phyloP scores from a whole-genome alignment of 768 basidiomycete genomes.

The Leccinum uliginosum region DNA sequence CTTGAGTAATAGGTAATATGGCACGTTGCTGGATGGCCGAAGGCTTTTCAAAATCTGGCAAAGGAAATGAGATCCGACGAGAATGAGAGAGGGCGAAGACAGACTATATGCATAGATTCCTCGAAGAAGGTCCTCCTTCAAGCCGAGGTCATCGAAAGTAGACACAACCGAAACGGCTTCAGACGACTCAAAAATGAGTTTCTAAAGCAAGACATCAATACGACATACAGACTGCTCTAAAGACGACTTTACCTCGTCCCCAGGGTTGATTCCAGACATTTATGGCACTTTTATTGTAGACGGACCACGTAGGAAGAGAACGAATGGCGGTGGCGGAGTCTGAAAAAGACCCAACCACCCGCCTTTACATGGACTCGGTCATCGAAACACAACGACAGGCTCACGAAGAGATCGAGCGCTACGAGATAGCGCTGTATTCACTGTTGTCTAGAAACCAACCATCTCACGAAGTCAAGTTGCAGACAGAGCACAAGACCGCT shows the following conservation, averaged over 20 bases:
- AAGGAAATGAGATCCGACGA: slow-evolving; percentile 4
- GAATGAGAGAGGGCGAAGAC: slow-evolving; percentile 21
- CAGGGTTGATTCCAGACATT: slow-evolving; percentile 81
- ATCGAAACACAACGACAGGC: slow-evolving; percentile 93
- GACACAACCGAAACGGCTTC: slow-evolving; percentile 87
- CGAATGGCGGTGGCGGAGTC: slow-evolving; percentile 45
- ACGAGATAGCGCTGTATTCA: slow-evolving; percentile 81
- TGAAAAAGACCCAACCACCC: slow-evolving; percentile 33
- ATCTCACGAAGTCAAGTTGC: slow-evolving; percentile 59
- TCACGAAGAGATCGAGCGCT: slow-evolving; percentile 93
- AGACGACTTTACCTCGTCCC: slow-evolving; percentile 66
- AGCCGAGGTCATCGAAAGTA: slow-evolving; percentile 83
- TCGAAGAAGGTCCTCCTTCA: slow-evolving; percentile 93
- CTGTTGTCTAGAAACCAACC: slow-evolving; percentile 67
- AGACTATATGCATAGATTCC: slow-evolving; percentile 98
- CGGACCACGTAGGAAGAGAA: slow-evolving; percentile 30
- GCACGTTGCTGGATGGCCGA: slow-evolving; percentile 99
- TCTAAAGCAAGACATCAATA: slow-evolving; percentile 37
- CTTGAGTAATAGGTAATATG: slow-evolving; percentile 92
- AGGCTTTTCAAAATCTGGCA: slow-evolving; percentile 89
- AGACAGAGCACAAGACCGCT: slow-evolving; percentile 84
- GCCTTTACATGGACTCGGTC: slow-evolving; percentile 77
- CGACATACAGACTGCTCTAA: slow-evolving; percentile 4
- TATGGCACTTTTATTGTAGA: slow-evolving; percentile 33
- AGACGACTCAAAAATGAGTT: slow-evolving; percentile 94